Evolutionary conservation across 2,329 filamentous ascomycete genomes (phyloP).

Genomic region (Penicillium aurantiogriseum): DNA sequence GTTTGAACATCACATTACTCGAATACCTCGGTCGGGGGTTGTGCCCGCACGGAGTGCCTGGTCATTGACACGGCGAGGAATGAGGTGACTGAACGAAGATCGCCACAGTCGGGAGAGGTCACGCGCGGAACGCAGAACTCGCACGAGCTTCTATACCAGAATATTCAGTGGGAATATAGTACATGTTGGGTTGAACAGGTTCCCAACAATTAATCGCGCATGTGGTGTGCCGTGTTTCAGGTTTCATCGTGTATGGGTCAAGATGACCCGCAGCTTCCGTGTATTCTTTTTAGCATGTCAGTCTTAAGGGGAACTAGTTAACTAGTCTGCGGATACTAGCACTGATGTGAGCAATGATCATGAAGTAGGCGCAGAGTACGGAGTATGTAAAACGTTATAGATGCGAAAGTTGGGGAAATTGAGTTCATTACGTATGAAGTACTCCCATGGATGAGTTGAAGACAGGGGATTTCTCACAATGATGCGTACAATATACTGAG

Average conservation of each 20-base stretch:
- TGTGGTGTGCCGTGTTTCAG: neutral
- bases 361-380: neutral
- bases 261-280: neutral
- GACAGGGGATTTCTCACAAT: neutral
- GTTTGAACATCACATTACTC: constrained; percentile 11
- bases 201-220: neutral
- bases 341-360: neutral
- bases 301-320: neutral
- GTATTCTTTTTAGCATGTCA: neutral
- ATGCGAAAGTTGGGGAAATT: neutral
- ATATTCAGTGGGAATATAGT: neutral
- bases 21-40: constrained; percentile 13
- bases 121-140: neutral
- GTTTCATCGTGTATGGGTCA: neutral
- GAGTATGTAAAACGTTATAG: neutral
- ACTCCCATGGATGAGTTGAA: neutral
- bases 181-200: too few relatives aligned
- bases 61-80: constrained; percentile 11
- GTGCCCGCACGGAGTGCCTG: neutral
- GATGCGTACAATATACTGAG: neutral
- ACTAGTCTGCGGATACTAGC: neutral
- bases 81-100: neutral
- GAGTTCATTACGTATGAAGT: constrained; percentile 2
- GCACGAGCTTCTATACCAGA: neutral
- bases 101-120: neutral